A percentile compares a stretch with the other conserved stretches of the same genome.
phyloP scores from a whole-genome alignment of 257 asterid species.

The Euphrasia confusa region DNA sequence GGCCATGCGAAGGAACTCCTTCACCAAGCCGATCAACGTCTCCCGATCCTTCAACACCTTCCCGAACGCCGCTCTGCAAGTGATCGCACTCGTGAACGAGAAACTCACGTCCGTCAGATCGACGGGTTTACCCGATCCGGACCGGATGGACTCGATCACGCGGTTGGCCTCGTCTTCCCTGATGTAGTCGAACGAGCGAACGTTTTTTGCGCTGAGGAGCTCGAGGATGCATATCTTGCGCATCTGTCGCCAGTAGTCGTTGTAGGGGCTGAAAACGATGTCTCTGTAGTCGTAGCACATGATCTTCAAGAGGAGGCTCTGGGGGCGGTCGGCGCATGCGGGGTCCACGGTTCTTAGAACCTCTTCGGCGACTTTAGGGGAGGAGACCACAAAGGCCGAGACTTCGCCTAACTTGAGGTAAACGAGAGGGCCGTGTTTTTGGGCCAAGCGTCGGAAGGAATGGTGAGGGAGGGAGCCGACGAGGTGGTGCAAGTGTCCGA shows the following conservation, averaged over 20 bases:
- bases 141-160: constrained; percentile 5
- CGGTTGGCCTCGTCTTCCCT: constrained; percentile 12
- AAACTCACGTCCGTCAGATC: constrained; percentile 23
- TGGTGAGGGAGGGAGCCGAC: too few relatives aligned
- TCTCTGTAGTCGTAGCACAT: constrained; percentile 18
- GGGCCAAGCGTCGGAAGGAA: too few relatives aligned
- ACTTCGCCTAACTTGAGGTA: too few relatives aligned
- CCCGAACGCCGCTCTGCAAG: constrained; percentile 32
- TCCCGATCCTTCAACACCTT: constrained; percentile 23
- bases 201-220: constrained; percentile 19
- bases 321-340: constrained; percentile 11
- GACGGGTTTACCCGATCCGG: not conserved
- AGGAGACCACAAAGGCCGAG: too few relatives aligned
- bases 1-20: not conserved
- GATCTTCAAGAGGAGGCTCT: not conserved
- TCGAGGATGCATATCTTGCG: constrained; percentile 28
- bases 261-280: constrained; percentile 24
- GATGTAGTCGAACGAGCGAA: constrained; percentile 17
- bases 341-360: not conserved
- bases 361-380: not conserved
- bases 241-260: constrained; percentile 33
- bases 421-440: too few relatives aligned
- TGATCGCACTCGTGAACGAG: constrained; percentile 20
- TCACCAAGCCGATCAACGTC: constrained; percentile 12
- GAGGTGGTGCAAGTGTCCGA: too few relatives aligned